Evolutionary conservation across 2,329 filamentous ascomycete species (phyloP), one percentile per base, ranked within the genome.

Genomic region (Scedosporium apiospermum): DNA sequence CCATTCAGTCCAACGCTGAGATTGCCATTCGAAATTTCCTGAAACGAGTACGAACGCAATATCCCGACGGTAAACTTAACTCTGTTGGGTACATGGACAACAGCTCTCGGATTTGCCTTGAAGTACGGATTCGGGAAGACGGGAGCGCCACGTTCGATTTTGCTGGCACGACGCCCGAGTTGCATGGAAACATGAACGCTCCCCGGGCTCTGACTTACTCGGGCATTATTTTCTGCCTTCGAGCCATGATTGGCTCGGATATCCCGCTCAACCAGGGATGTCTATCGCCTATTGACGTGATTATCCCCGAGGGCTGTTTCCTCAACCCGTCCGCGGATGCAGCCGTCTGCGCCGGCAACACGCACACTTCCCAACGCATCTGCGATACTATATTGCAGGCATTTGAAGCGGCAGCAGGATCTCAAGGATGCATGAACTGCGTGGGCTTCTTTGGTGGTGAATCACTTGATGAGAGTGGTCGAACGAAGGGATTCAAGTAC

Each of bases 201-300:
- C 75, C 75, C 2, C 67, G 72, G 30, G 70, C 72, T 12, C 76
- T 77, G 61, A 70, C 70, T 6, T 71, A 75, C 61, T 75, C 73
- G 0, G 90, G 90, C 59, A 93, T 95, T 70, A 93, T 95, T 71
- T 96, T 96, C 79, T 91, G 88, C 68, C 80, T 96, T 12, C 86
- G 91, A 55, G 90, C 87, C 69, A 80, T 96, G 63, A 91, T 96
- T 68, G 86, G 83, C 44, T 85, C 90, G 66, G 89, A 93, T 67
- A 93, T 96, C 16, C 91, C 91, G 0, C 81, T 96, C 4, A 96
- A 96, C 76, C 91, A 96, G 74, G 91, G 91, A 66, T 96, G 91
- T 66, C 78, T 95, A 2, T 84, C 85, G 59, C 90, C 91, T 0
- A 89, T 95, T 68, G 81, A 85, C 62, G 88, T 95, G 70, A 79